A percentile compares a stretch with the other conserved stretches of the same genome.
phyloP scores from a whole-genome alignment of 2,329 filamentous ascomycete genomes.

The Bipolaris bicolor region DNA sequence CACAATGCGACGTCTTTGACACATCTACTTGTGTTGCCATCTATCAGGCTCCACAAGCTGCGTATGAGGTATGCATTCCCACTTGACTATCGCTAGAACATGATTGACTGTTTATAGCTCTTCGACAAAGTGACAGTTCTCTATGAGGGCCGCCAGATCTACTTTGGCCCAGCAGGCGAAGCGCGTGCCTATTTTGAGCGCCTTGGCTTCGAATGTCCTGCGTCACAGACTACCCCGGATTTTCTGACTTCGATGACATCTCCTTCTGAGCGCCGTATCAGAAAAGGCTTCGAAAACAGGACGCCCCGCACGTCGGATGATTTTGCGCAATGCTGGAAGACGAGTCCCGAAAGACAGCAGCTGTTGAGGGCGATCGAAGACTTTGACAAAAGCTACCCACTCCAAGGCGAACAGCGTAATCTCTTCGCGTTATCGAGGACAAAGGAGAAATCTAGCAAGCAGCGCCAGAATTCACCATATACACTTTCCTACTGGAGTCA shows the following conservation, averaged over 20 bases:
- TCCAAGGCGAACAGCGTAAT: constrained; percentile 51
- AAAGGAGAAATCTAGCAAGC: constrained; percentile 57
- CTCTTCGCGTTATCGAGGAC: constrained; percentile 42
- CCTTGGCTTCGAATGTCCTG: constrained; percentile 64
- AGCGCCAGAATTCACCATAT: constrained; percentile 61
- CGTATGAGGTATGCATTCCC: constrained; percentile 60
- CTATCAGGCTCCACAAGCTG: constrained; percentile 60
- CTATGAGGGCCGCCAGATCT: constrained; percentile 71
- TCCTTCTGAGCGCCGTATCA: constrained; percentile 39
- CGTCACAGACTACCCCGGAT: constrained; percentile 69
- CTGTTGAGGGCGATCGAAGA: constrained; percentile 51
- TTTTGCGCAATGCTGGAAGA: constrained; percentile 59
- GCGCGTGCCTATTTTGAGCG: constrained; percentile 71
- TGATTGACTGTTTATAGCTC: constrained; percentile 1
- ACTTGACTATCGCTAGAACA: background rate
- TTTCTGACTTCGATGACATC: constrained; percentile 74
- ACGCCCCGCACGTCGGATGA: constrained; percentile 49
- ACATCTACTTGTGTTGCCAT: constrained; percentile 45
- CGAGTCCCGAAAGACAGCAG: constrained; percentile 47
- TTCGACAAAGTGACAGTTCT: constrained; percentile 30
- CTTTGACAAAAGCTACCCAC: constrained; percentile 53
- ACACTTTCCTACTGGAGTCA: constrained; percentile 48
- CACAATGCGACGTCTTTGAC: constrained; percentile 63
- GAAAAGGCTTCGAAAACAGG: constrained; percentile 47
- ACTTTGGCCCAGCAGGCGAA: constrained; percentile 66